Evolutionary conservation across 75 land plant species (phyloP), one percentile per base, ranked within the genome.

Genomic region (Larix kaempferi): DNA sequence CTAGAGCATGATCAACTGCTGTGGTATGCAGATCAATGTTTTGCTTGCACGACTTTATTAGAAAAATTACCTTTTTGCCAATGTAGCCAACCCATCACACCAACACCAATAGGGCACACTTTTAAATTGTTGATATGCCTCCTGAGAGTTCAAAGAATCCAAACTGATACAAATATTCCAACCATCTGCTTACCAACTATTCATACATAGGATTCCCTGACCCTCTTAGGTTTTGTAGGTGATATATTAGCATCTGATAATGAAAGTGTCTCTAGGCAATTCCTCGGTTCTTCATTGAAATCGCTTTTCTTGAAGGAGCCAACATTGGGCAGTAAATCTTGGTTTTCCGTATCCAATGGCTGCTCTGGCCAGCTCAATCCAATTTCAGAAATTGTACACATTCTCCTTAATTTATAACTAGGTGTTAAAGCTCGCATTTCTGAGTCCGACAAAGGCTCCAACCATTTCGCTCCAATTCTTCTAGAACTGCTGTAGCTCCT

Each of bases 131-230:
- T 89, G 57, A 97, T 86, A 79, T 85, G 86, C 66, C 83, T 87
- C 39, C 91, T 89, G 78, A 97, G 78, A 11, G 88, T 83, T 59
- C 91, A 79, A 19, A 89, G 87, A 41, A 92, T 95, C 99, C 99
- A 97, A 25, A 97, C 77, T 3, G 95, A 82, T 33, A 97, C 69
- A 72, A 88, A 93, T 73, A 97, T 83, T 25, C 99, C 99, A 79
- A 97, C 95, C 98, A 97, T 92, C 77, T 97, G 98, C 86, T 97
- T 97, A 81, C 99, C 91, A 37, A 89, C 93, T n/a, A 94, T 88
- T 49, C 89, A 82, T 19, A 92, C 91, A 86, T 77, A 94, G 25
- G 86, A 71, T 14, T 82, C 71, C 56, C 75, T 73, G 66, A 76
- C 84, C 58, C 74, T 88, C 67, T 76, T 74, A 1, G 78, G 66